These are phyloP conservation scores for Monilinia vaccinii-corymbosi DNA, from an alignment of 2,329 filamentous ascomycete genomes.

Conservation along the genomic window DNA sequence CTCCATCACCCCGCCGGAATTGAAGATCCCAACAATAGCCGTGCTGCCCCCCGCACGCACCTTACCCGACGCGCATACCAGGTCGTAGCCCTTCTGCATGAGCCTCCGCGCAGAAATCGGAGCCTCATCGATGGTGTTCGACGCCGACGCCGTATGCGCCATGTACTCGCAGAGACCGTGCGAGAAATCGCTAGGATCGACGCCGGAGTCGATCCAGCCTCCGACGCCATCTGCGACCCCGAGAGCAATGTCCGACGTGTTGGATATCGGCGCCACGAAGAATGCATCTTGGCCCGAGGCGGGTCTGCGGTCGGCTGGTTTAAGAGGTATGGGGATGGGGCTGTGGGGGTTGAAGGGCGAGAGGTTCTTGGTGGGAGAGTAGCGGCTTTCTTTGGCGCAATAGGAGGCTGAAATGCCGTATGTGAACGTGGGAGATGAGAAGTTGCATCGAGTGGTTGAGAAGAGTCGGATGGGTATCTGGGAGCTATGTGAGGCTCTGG, in stretches of 20 bases:
- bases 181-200: constrained; percentile 92
- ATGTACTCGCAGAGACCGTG: constrained; percentile 91
- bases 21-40: constrained; percentile 75
- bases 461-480: constrained; percentile 13
- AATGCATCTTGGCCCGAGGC: constrained; percentile 92
- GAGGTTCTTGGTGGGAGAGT: constrained; percentile 58
- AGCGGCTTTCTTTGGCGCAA: constrained; percentile 61
- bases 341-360: constrained; percentile 63
- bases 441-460: constrained; percentile 15
- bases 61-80: constrained; percentile 62
- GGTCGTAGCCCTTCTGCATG: constrained; percentile 77
- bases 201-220: constrained; percentile 85
- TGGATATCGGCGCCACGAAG: constrained; percentile 69
- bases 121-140: constrained; percentile 22
- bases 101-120: constrained; percentile 56
- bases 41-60: constrained; percentile 84
- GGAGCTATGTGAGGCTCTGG: neutral
- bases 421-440: constrained; percentile 35
- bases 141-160: constrained; percentile 56
- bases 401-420: constrained; percentile 69
- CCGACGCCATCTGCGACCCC: constrained; percentile 92
- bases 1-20: constrained; percentile 65
- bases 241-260: constrained; percentile 64
- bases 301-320: constrained; percentile 53
- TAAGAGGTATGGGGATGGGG: constrained; percentile 41